Base-by-base conservation (phyloP, 192 early-diverging fungal genomes). In the Gryganskiella cystojenkinii region DNA sequence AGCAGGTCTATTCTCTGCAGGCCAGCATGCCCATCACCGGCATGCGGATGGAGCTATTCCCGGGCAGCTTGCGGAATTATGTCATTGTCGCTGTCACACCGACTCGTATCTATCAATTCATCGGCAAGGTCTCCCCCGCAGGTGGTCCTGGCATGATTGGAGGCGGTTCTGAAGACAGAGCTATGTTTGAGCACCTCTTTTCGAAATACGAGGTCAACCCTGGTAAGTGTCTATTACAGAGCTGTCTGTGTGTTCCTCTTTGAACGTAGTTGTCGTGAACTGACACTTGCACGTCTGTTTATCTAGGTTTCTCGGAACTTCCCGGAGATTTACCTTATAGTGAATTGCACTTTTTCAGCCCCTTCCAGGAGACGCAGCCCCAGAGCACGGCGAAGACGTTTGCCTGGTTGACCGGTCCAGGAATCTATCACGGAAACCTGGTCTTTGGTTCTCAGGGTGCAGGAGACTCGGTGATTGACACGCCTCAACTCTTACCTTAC, bases 351-450 rank as follows among this genome's bases (percentile, higher is more conserved):
- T 91, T 94, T 55, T 94, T 87, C 75, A 89, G 88, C 55, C 86
- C 79, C 13, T 92, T 82, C 67, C 82, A 93, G 59, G 90, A 91
- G 56, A 72, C 87, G 24, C 89, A 89, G n/a, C 81, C 84, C 31
- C 89, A 87, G 53, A 88, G 88, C 20, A 68, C 86, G 17, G 90
- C 92, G 2, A 89, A 94, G 57, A 89, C 87, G 31, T 96, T 97
- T 88, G 93, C 92, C 3, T 99, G 97, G 97, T 65, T 95, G 62
- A 97, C 96, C 4, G 89, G 84, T 1, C 89, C 95, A 46, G 97
- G 97, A 54, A 87, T 98, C 6, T 97, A 94, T 64, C 90, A 91
- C 67, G 96, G 97, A 35, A 86, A 87, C 28, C 83, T 98, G 13
- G 86, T 87, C 2, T 94, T 94, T 82, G 92, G 90, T 5, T 88